A percentile compares a stretch with the other conserved stretches of the same genome.
Conservation (phyloP, 2,329 filamentous ascomycete genomes). For the Alternaria sp. region DNA sequence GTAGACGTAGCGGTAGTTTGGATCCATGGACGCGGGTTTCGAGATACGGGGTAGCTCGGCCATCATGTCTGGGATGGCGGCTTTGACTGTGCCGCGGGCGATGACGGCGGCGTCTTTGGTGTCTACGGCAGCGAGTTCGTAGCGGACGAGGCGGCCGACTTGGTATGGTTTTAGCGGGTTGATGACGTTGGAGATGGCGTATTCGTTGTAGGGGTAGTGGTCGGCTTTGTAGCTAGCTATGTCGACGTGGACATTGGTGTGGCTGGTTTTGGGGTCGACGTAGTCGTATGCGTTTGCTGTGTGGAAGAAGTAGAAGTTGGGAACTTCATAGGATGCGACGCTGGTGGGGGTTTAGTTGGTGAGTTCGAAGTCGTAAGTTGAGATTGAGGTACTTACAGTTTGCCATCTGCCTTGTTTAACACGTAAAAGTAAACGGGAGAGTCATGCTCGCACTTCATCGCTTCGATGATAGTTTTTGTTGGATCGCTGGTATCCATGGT, state of each 20-base stretch:
- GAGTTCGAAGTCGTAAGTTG: too few species aligned
- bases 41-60: not conserved
- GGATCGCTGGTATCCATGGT: not conserved
- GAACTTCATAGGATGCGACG: not conserved
- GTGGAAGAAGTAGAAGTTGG: conserved; percentile 2
- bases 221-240: not conserved
- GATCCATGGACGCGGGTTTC: not conserved
- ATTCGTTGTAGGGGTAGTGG: not conserved
- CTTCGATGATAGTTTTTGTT: not conserved
- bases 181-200: not conserved
- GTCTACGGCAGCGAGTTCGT: not conserved
- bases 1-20: conserved; percentile 7
- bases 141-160: not conserved
- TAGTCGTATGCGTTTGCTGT: conserved; percentile 4
- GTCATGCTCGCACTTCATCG: conserved; percentile 2
- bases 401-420: not conserved
- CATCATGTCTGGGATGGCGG: not conserved
- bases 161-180: conserved; percentile 4
- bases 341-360: not conserved
- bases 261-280: not conserved
- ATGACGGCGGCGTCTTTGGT: not conserved
- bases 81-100: not conserved
- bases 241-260: conserved; percentile 1
- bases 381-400: not conserved
- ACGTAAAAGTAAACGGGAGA: not conserved